Percentiles rank a stretch among this genome's conserved stretches.
These are phyloP conservation scores for Lagenidium sp. DNA, from an alignment of 352 stramenopile genomes.

Conservation along the genomic window DNA sequence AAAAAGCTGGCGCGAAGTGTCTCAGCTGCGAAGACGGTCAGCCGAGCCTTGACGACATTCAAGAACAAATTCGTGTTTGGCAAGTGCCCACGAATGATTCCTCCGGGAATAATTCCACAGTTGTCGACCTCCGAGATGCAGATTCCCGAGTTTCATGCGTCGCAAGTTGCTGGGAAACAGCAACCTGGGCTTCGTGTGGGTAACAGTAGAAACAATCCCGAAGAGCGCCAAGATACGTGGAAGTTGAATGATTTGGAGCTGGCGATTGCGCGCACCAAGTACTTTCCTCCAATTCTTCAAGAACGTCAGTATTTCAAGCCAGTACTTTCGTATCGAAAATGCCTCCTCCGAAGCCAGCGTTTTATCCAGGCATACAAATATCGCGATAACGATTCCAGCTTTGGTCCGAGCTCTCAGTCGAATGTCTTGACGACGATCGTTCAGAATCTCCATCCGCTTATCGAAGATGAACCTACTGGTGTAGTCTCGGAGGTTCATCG, in stretches of 20 bases:
- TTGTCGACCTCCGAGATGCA: constrained; percentile 52
- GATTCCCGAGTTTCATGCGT: constrained; percentile 76
- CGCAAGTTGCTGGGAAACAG: constrained; percentile 57
- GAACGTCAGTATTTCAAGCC: too few relatives aligned
- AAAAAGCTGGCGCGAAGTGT: constrained; percentile 80
- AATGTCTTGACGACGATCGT: neutral
- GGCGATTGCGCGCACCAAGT: constrained; percentile 34
- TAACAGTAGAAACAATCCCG: neutral
- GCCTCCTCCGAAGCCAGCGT: too few relatives aligned
- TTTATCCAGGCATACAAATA: too few relatives aligned
- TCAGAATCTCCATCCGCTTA: neutral
- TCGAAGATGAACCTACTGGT: neutral
- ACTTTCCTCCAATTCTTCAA: constrained; percentile 29
- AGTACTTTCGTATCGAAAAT: too few relatives aligned
- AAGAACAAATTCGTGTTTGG: constrained; percentile 86
- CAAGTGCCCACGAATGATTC: constrained; percentile 69
- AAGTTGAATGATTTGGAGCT: constrained; percentile 59
- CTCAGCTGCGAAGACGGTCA: constrained; percentile 71
- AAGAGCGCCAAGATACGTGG: constrained; percentile 23
- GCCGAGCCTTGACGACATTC: constrained; percentile 77
- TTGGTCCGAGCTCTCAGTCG: neutral
- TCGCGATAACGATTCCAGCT: too few relatives aligned
- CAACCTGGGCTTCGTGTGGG: constrained; percentile 1
- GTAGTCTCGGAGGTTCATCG: too few relatives aligned
- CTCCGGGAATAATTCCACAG: constrained; percentile 30